phyloP scores from a whole-genome alignment of 805 yeast genomes.

The Wickerhamiella nectarea region DNA sequence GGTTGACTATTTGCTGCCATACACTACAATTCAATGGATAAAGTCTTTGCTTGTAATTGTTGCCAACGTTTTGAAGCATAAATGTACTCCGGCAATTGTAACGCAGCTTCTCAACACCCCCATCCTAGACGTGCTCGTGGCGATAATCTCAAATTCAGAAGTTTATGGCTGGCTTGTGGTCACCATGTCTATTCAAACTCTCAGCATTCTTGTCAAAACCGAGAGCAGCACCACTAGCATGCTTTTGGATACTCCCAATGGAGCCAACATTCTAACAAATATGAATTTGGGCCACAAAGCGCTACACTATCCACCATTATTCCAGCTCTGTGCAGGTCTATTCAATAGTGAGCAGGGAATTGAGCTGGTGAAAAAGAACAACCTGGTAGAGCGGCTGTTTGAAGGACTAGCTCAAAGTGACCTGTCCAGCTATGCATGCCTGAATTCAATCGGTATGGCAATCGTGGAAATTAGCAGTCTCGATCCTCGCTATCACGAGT shows the following conservation, averaged over 20 bases:
- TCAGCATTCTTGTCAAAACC: conserved; percentile 4
- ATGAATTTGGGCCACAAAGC: not conserved
- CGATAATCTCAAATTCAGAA: not conserved
- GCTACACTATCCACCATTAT: conserved; percentile 5
- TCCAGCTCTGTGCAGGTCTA: conserved; percentile 6
- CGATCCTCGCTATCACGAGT: not conserved
- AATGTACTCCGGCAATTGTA: conserved; percentile 1
- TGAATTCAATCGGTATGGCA: conserved; percentile 7
- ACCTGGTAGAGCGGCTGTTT: not conserved
- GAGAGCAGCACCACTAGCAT: conserved; percentile 2
- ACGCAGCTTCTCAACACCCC: conserved; percentile 10
- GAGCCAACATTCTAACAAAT: not conserved
- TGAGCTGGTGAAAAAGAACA: not conserved
- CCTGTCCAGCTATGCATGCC: conserved; percentile 4
- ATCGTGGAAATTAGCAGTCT: conserved; percentile 2
- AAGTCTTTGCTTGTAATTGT: conserved; percentile 9
- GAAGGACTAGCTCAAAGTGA: not conserved
- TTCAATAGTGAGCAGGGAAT: conserved; percentile 1
- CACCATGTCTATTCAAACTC: conserved; percentile 8
- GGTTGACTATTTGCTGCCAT: conserved; percentile 9
- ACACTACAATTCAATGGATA: conserved; percentile 7
- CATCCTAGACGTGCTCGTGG: conserved; percentile 2
- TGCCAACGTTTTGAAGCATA: conserved; percentile 9
- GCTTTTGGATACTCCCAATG: not conserved
- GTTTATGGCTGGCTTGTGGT: conserved; percentile 9